phyloP scores from a whole-genome alignment of 148 eudicot genomes.

The Rhododendron simsii region DNA sequence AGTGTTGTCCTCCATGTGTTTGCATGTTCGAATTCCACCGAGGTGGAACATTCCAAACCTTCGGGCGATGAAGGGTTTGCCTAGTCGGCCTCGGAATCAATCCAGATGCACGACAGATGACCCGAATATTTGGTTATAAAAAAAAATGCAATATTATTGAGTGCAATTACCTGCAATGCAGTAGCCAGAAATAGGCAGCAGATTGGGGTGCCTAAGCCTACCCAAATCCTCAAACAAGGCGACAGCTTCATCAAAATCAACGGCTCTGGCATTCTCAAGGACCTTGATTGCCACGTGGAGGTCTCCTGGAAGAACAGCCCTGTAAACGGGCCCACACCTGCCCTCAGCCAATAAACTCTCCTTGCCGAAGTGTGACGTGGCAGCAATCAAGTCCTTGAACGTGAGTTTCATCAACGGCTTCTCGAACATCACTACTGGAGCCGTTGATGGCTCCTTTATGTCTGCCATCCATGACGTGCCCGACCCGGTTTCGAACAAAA shows the following conservation, averaged over 20 bases:
- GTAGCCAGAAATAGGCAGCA: slow-evolving; percentile 83
- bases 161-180: slow-evolving; percentile 80
- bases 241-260: slow-evolving; percentile 44
- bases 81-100: no score
- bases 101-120: no score
- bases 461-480: slow-evolving; percentile 86
- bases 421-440: slow-evolving; percentile 89
- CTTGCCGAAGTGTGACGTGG: slow-evolving; percentile 86
- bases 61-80: no score
- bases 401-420: slow-evolving; percentile 86
- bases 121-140: no score
- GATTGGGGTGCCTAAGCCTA: slow-evolving; percentile 64
- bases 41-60: no score
- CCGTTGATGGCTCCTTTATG: slow-evolving; percentile 54
- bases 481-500: slow-evolving; percentile 74
- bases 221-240: slow-evolving; percentile 66
- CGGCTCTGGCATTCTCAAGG: slow-evolving; percentile 49
- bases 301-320: slow-evolving; percentile 82
- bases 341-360: slow-evolving; percentile 81
- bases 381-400: slow-evolving; percentile 82
- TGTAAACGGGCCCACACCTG: slow-evolving; percentile 77
- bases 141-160: background rate
- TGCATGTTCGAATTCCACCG: no score
- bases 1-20: no score
- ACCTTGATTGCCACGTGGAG: slow-evolving; percentile 97